Base-by-base conservation (phyloP, 2,329 filamentous ascomycete genomes). In the Cytospora paraplurivora region DNA sequence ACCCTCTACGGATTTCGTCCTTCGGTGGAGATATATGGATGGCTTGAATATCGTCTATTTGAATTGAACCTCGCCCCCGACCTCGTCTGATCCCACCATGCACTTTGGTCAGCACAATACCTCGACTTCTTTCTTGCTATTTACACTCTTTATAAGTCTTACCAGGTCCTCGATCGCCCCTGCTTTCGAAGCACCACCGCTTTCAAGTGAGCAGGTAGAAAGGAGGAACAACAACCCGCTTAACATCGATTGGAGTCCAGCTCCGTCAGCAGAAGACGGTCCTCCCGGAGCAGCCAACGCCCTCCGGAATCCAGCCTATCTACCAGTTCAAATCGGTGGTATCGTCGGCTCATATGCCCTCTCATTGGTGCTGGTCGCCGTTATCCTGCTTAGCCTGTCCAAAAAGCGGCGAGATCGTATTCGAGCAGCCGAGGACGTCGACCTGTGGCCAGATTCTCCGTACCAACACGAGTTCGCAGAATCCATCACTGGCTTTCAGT, bases 311-410 rank as follows among this genome's bases (percentile, higher is more conserved):
- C 78, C 79, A 67, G 77, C 82, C 19, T 86, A 89, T 62, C 85
- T 97, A 27, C 92, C 93, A 19, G 88, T 87, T 64, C 89, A 97
- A 76, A 88, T 97, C 69, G 89, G 90, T 67, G 92, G 88, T 68
- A 90, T 98, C 65, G 83, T 94, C 64, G 92, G 88, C 66, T 88
- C 91, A 64, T 97, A 97, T 85, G 82, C 93, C 64, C 75, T 92
- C 66, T 91, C 87, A 41, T 82, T 96, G 72, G 81, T 92, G 71
- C 76, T 95, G 70, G 86, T 95, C 70, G 88, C 91, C 70, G 79
- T 86, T 38, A 78, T 85, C 54, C 79, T 93, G 8, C 79, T 92
- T 50, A 74, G 84, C 27, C 80, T 92, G 8, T 78, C 83, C 59
- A 86, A 82, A 73, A 81, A 75, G 64, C 79, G 85, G 27, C 82